Base-by-base conservation (phyloP, 768 basidiomycete genomes). In the Amanita muscaria region DNA sequence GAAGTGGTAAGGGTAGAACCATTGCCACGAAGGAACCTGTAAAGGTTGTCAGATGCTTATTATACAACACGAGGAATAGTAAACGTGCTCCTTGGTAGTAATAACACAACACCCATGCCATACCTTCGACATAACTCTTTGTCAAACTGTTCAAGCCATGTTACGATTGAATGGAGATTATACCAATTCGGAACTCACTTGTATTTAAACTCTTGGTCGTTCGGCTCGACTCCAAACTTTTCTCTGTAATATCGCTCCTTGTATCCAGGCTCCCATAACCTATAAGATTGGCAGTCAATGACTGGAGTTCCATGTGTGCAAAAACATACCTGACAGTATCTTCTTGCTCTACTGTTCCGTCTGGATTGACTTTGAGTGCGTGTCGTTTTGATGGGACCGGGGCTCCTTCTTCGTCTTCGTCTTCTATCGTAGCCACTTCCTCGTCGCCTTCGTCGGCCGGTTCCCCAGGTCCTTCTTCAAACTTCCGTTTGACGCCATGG, bases 1-100 rank as follows among this genome's bases (percentile, higher is more conserved):
- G 60, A 96, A 99, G 63, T 99, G 96, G 56, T 86, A 93, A 1
- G 96, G 96, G 61, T 97, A 98, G 66, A 85, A 99, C 96, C 96
- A 99, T 57, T 92, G 80, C 94, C 94, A 98, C 2, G 93, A 96
- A 3, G 88, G 87, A 6, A 88, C 79, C 89, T 85, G 37, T 30
- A 29, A 46, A 21, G 44, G 25, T 3, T 14, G 32, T 24, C 30
- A 47, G 50, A 39, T 56, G 56, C 48, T n/a, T 8, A 25, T 41
- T 38, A 19, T 31, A 50, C 23, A 11, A 48, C 16, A 18, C 33
- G 12, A 48, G 16, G 42, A 4, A 33, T 31, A 40, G 15, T 42
- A 27, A 18, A 64, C 79, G 49, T 62, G 96, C 92, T 56, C 96
- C 96, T 74, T 98, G 94, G 59, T 98, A 99, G 59, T 99, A 98